Percentiles rank a stretch among this genome's conserved stretches.
phyloP scores from a whole-genome alignment of 1,284 basidiomycete genomes.

The Chiua sp. region DNA sequence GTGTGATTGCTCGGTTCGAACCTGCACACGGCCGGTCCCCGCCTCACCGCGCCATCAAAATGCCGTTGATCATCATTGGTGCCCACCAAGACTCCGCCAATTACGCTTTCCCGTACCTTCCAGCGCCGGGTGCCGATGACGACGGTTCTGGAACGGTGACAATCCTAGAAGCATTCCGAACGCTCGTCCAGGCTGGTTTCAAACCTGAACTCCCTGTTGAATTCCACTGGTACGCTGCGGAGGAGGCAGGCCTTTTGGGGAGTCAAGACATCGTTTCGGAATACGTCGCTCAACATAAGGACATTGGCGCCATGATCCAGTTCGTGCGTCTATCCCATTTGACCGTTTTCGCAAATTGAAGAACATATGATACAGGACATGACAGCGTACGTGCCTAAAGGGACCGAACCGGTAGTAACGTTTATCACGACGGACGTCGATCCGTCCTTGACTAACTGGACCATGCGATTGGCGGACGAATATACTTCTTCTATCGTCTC shows the following conservation, averaged over 20 bases:
- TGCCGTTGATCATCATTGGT: conserved; percentile 47
- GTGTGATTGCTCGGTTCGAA: conserved; percentile 53
- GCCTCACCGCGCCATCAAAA: conserved; percentile 1
- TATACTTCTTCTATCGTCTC: conserved; percentile 20
- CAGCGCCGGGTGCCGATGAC: conserved; percentile 70
- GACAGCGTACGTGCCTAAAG: conserved; percentile 94
- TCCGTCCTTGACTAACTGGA: conserved; percentile 21
- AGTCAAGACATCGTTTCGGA: conserved; percentile 86
- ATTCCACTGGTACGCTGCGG: conserved; percentile 94
- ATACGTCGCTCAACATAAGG: conserved; percentile 68
- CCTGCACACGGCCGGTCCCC: conserved; percentile 32
- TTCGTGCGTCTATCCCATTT: conserved; percentile 40
- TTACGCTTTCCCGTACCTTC: conserved; percentile 26
- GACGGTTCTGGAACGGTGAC: conserved; percentile 91
- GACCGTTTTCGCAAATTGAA: background rate
- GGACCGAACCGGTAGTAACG: conserved; percentile 87
- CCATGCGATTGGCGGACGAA: conserved; percentile 6
- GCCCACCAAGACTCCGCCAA: conserved; percentile 64
- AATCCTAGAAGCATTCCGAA: conserved; percentile 87
- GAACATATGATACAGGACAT: conserved; percentile 71
- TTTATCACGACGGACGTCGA: conserved; percentile 62
- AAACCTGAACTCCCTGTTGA: conserved; percentile 82
- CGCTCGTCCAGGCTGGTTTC: conserved; percentile 78
- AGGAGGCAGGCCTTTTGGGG: conserved; percentile 92
- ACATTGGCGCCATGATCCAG: conserved; percentile 89